Conservation (phyloP, 139 green algal genomes). For the Asterochloris sp. region DNA sequence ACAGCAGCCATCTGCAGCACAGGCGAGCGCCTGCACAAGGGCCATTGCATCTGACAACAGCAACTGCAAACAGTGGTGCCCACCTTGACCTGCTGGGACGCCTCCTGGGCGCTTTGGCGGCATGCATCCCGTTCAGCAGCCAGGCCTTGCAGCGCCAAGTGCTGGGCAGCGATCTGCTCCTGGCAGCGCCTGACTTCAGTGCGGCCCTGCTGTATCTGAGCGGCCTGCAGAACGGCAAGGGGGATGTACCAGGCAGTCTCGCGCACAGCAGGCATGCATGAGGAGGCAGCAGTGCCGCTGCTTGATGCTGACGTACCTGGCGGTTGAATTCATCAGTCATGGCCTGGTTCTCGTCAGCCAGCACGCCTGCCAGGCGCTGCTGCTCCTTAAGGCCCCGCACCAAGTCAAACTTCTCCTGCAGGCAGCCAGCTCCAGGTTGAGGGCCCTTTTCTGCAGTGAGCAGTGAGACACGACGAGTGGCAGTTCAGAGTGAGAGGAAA, state of each 20-base stretch:
- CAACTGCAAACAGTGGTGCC: not conserved
- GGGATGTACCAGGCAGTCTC: no score
- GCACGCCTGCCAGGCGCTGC: conserved; percentile 30
- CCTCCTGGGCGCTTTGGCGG: conserved; percentile 24
- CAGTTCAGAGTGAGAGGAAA: no score
- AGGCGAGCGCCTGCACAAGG: no score
- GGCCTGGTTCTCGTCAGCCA: conserved; percentile 48
- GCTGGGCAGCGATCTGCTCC: conserved; percentile 24
- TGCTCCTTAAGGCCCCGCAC: conserved; percentile 51
- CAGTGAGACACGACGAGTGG: no score
- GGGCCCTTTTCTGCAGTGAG: no score
- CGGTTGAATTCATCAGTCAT: conserved; percentile 51
- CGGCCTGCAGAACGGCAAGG: not conserved
- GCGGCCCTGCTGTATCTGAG: not conserved
- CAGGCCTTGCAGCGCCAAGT: conserved; percentile 22
- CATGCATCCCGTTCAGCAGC: conserved; percentile 33
- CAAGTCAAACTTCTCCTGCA: conserved; percentile 58
- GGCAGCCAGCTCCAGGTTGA: no score
- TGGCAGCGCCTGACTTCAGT: conserved; percentile 27
- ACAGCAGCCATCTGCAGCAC: no score
- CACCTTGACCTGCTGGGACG: conserved; percentile 29
- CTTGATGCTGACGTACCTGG: conserved; percentile 12
- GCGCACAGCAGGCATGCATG: no score
- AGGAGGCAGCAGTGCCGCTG: not conserved
- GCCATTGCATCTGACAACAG: no score